Base-by-base conservation (phyloP, 306 rosid genomes). In the Begonia peltatifolia region DNA sequence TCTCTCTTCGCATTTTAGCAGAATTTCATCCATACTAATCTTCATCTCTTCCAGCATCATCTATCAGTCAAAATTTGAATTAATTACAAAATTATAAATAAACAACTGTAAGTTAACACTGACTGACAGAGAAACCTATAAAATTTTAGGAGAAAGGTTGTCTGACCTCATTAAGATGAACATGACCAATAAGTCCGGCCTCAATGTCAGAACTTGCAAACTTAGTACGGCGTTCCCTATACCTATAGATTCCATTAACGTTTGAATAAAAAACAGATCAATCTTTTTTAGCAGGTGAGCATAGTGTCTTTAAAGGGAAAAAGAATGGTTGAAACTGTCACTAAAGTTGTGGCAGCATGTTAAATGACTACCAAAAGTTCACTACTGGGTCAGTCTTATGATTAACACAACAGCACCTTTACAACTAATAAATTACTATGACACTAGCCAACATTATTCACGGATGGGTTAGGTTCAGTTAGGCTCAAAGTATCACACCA, bases 181-280 rank as follows among this genome's bases (percentile, higher is more conserved):
- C 47, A 60, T 90, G 97, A 57, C 95, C 95, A 67, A 83, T 77
- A 53, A 90, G 94, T 47, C 97, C 97, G 3, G 94, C 84, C 65
- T 66, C 89, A 41, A 50, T 36, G 46, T 63, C 69, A 64, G 62
- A 11, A 54, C 71, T 62, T 22, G 47, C 74, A 11, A 42, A 63
- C 15, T 23, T 42, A 65, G 70, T 54, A 12, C 65, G 74, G 54
- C 78, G 76, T 17, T 36, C 48, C 30, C 63, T 68, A 70, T 85
- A 90, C 62, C 97, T 90, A 84, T 57, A 77, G 4, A 49, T 13
- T 30, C 38, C 7, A 47, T 44, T 9, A 44, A 11, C 0, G 9
- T 44, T n/a, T 44, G 48, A 44, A 44, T 44, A 11, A 44, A n/a
- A 44, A 3, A 42, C 11, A 4, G 13, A 57, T 23, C 23, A 3